Evolutionary conservation across 306 rosid species (phyloP).

Genomic region (Malus fusca): DNA sequence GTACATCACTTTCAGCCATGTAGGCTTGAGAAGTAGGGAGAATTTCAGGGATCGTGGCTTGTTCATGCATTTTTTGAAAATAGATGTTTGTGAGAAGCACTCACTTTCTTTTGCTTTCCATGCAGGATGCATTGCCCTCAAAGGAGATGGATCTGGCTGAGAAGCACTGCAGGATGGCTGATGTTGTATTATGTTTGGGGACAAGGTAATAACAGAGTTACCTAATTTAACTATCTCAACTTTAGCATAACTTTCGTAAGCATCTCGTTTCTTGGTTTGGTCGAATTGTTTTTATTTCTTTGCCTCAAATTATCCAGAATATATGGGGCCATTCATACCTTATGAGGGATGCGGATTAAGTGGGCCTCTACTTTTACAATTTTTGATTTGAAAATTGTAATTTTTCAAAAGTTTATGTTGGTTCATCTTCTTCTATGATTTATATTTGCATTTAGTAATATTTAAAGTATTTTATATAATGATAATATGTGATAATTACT

Average conservation of each 20-base stretch:
- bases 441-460: neutral
- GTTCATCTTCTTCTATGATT: neutral
- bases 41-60: neutral
- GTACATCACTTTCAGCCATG: neutral
- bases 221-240: neutral
- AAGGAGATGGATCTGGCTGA: slow-evolving; percentile 97
- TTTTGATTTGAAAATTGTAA: neutral
- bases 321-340: neutral
- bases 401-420: neutral
- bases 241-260: neutral
- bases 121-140: slow-evolving; percentile 87
- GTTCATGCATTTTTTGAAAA: neutral
- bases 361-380: neutral
- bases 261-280: neutral
- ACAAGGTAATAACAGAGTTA: slow-evolving; percentile 56
- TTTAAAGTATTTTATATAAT: neutral
- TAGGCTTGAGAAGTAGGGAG: neutral
- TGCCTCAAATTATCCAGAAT: neutral
- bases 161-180: slow-evolving; percentile 94
- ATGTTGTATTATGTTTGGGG: slow-evolving; percentile 89
- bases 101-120: neutral
- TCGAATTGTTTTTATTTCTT: neutral
- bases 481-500: neutral
- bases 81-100: neutral
- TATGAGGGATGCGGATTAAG: neutral